Evolutionary conservation across 352 stramenopile genomes (phyloP).

Genomic region (Phytophthora palmivora): DNA sequence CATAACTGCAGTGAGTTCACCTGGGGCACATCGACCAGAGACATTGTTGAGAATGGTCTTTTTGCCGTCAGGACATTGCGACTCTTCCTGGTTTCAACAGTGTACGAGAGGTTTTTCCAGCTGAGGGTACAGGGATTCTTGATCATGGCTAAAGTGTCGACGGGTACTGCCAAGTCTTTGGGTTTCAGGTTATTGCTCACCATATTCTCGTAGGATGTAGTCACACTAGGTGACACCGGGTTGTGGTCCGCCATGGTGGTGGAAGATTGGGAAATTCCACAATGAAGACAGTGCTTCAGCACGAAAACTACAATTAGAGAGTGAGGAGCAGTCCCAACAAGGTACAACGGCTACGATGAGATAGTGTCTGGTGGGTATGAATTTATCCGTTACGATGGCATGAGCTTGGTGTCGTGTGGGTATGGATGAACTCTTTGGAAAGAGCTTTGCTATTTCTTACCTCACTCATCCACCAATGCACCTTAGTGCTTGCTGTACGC

Average conservation of each 20-base stretch:
- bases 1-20: conserved; percentile 73
- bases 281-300: neutral
- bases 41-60: conserved; percentile 64
- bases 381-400: conserved; percentile 4
- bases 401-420: neutral
- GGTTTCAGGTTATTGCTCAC: neutral
- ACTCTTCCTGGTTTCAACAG: conserved; percentile 27
- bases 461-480: neutral
- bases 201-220: conserved; percentile 22
- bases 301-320: conserved; percentile 10
- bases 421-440: too few species aligned
- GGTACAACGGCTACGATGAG: conserved; percentile 9
- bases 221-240: conserved; percentile 15
- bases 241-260: conserved; percentile 15
- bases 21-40: conserved; percentile 53
- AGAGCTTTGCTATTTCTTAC: too few species aligned
- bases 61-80: conserved; percentile 27
- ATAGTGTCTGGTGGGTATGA: conserved; percentile 6
- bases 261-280: neutral
- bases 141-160: conserved; percentile 1
- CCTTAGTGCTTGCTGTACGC: conserved; percentile 26
- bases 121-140: conserved; percentile 29
- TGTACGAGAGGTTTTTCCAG: conserved; percentile 33
- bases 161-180: conserved; percentile 8
- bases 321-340: conserved; percentile 3